phyloP scores from a whole-genome alignment of 1,284 basidiomycete genomes.

The Rhodotorula sp. region DNA sequence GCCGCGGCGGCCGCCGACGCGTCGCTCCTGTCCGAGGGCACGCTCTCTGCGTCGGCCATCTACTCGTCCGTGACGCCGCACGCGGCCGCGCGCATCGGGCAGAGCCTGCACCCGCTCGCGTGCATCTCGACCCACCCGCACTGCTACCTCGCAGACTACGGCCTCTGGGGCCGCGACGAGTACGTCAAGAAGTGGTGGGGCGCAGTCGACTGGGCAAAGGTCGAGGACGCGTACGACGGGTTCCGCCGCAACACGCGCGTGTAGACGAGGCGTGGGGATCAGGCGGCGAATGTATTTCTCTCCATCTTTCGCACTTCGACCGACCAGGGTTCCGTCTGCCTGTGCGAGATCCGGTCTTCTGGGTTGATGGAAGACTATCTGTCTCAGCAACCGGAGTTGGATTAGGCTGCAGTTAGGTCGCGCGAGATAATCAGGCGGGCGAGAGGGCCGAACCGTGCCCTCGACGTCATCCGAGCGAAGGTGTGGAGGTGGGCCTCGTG shows the following conservation, averaged over 20 bases:
- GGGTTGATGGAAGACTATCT: too few relatives aligned
- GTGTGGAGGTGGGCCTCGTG: too few relatives aligned
- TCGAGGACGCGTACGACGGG: constrained; percentile 58
- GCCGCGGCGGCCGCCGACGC: background rate
- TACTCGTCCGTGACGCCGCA: background rate
- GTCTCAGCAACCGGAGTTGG: too few relatives aligned
- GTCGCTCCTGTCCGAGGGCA: constrained; percentile 7
- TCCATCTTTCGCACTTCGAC: too few relatives aligned
- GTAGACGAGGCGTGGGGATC: background rate
- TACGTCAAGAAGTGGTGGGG: constrained; percentile 89
- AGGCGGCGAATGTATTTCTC: too few relatives aligned
- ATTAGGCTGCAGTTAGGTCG: too few relatives aligned
- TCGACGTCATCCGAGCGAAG: too few relatives aligned
- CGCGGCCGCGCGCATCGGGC: constrained; percentile 16
- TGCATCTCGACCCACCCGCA: constrained; percentile 87
- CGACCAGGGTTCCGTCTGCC: too few relatives aligned
- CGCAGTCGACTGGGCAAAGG: constrained; percentile 79
- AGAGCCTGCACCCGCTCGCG: constrained; percentile 69
- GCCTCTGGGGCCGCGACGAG: constrained; percentile 89
- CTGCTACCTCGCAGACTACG: constrained; percentile 85
- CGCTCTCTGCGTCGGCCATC: constrained; percentile 2
- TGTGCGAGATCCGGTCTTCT: too few relatives aligned
- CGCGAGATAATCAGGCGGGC: too few relatives aligned
- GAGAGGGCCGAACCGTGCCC: too few relatives aligned
- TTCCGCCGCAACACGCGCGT: constrained; percentile 15